Evolutionary conservation across 306 rosid species (phyloP).

Genomic region (Citrullus colocynthis): DNA sequence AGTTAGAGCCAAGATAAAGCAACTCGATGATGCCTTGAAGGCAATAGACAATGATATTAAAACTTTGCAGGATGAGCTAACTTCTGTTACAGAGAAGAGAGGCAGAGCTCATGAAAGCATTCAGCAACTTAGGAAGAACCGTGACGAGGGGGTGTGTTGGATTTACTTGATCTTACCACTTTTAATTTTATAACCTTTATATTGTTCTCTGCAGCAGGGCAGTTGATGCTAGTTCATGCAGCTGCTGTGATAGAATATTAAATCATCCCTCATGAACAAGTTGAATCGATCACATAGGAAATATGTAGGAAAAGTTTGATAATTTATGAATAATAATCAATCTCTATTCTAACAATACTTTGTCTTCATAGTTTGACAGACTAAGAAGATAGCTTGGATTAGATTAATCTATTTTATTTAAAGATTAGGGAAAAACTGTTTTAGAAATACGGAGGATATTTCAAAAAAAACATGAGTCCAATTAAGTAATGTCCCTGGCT

Average conservation of each 20-base stretch:
- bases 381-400: not conserved
- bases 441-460: not conserved
- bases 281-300: not conserved
- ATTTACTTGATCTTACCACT: not conserved
- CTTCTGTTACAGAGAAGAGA: slow-evolving; percentile 46
- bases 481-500: not conserved
- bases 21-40: slow-evolving; percentile 54
- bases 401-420: not conserved
- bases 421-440: not conserved
- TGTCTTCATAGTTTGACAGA: slow-evolving; percentile 1
- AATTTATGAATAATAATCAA: not conserved
- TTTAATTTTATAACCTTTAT: not conserved
- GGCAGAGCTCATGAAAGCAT: slow-evolving; percentile 52
- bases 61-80: slow-evolving; percentile 56
- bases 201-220: not conserved
- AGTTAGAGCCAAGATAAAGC: slow-evolving; percentile 66
- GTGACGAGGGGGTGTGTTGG: slow-evolving; percentile 59
- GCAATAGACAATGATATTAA: slow-evolving; percentile 46
- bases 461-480: not conserved
- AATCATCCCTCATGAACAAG: not conserved
- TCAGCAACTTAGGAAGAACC: slow-evolving; percentile 55
- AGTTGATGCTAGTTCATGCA: not conserved
- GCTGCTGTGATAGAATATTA: not conserved
- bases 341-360: not conserved
- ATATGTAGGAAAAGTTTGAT: not conserved